A percentile compares a stretch with the other conserved stretches of the same genome.
Evolutionary conservation across 352 stramenopile species (phyloP).

Genomic region (Blastocystis sp.): DNA sequence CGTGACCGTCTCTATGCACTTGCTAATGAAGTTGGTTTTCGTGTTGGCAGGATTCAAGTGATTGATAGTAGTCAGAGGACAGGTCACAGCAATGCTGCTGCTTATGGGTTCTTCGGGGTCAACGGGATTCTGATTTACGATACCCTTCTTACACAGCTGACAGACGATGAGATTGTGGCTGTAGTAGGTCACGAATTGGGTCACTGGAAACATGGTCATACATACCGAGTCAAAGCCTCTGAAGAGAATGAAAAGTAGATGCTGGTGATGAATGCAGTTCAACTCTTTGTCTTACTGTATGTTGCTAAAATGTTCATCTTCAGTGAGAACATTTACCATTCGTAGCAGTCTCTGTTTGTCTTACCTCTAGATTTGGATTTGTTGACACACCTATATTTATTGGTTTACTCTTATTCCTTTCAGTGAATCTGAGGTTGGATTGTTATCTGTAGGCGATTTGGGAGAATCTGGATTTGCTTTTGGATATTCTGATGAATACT

Average conservation of each 20-base stretch:
- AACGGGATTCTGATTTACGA: conserved; percentile 79
- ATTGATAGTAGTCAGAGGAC: conserved; percentile 77
- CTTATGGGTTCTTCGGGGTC: conserved; percentile 73
- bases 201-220: conserved; percentile 78
- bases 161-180: conserved; percentile 74
- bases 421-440: neutral
- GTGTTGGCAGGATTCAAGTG: conserved; percentile 75
- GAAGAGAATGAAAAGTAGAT: neutral
- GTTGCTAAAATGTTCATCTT: conserved; percentile 9
- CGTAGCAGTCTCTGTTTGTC: neutral
- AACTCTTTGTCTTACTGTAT: conserved; percentile 28
- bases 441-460: conserved; percentile 20
- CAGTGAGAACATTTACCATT: conserved; percentile 14
- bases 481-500: neutral
- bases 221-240: conserved; percentile 68
- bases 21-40: conserved; percentile 70
- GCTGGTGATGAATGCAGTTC: neutral
- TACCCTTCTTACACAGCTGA: conserved; percentile 73
- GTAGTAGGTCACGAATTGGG: conserved; percentile 76
- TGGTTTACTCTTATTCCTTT: conserved; percentile 74
- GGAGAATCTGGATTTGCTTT: neutral
- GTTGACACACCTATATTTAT: conserved; percentile 71
- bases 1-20: conserved; percentile 73
- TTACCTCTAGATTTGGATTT: conserved; percentile 48
- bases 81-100: conserved; percentile 78